A percentile compares a stretch with the other conserved stretches of the same genome.
These are phyloP conservation scores for Agmasoma carcini DNA, from an alignment of 371 early-diverging fungal species.

Conservation along the genomic window DNA sequence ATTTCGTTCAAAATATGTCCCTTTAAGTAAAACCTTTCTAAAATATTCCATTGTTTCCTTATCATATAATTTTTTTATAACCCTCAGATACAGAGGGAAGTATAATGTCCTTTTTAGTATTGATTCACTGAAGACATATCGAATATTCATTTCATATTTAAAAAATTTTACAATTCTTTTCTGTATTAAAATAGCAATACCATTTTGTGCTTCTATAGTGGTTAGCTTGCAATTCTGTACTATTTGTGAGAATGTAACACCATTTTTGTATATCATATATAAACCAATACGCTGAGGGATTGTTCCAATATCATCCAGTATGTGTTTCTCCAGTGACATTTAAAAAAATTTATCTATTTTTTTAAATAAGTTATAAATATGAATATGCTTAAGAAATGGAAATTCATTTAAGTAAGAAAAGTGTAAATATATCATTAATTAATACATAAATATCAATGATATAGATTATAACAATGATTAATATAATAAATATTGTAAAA, in stretches of 20 bases:
- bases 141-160: conserved; percentile 11
- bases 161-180: conserved; percentile 33
- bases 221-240: background rate
- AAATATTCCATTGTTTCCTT: conserved; percentile 1
- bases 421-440: too few relatives aligned
- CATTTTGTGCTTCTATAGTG: conserved; percentile 1
- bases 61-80: conserved; percentile 7
- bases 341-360: too few relatives aligned
- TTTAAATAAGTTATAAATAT: too few relatives aligned
- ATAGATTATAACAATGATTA: too few relatives aligned
- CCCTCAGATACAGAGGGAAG: conserved; percentile 14
- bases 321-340: conserved; percentile 8
- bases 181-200: conserved; percentile 31
- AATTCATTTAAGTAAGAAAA: too few relatives aligned
- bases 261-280: conserved; percentile 22
- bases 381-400: too few relatives aligned
- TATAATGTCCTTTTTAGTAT: conserved; percentile 13
- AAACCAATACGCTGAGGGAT: conserved; percentile 18
- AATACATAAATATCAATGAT: too few relatives aligned
- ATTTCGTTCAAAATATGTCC: background rate
- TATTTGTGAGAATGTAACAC: conserved; percentile 8
- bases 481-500: too few relatives aligned
- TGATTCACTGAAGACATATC: conserved; percentile 6
- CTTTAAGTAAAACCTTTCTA: conserved; percentile 15
- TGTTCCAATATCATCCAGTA: conserved; percentile 36